These are phyloP conservation scores for Turritis glabra DNA, from an alignment of 345 rosid genomes.

Conservation along the genomic window DNA sequence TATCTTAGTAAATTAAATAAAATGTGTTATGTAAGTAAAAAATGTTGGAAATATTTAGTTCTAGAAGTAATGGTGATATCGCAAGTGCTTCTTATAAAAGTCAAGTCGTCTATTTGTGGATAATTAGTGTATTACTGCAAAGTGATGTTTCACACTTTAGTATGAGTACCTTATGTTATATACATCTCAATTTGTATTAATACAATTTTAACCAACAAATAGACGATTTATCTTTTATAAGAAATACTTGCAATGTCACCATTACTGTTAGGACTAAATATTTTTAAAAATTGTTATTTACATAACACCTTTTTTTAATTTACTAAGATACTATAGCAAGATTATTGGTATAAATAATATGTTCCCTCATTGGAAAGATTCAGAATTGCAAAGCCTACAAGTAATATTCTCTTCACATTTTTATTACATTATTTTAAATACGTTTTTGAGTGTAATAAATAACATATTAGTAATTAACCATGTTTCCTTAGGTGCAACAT, in stretches of 20 bases:
- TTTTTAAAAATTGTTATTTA: too few relatives aligned
- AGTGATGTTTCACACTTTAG: too few relatives aligned
- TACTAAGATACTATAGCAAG: neutral
- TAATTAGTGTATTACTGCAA: too few relatives aligned
- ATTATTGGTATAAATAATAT: neutral
- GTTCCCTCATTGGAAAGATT: neutral
- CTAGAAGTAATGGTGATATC: too few relatives aligned
- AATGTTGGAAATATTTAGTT: neutral
- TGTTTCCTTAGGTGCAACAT: conserved; percentile 50
- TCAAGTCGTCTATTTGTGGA: too few relatives aligned
- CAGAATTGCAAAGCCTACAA: neutral
- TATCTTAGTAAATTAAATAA: neutral
- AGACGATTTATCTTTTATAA: too few relatives aligned
- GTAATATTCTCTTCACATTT: neutral
- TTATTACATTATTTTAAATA: neutral
- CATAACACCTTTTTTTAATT: neutral
- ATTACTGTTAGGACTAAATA: too few relatives aligned
- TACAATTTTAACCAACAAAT: too few relatives aligned
- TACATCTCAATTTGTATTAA: too few relatives aligned
- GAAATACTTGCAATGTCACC: too few relatives aligned
- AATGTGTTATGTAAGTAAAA: neutral
- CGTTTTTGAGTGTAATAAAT: neutral
- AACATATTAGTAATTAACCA: neutral
- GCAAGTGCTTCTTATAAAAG: too few relatives aligned
- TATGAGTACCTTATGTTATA: too few relatives aligned